phyloP scores from a whole-genome alignment of 306 rosid genomes.

The Albizia julibrissin region DNA sequence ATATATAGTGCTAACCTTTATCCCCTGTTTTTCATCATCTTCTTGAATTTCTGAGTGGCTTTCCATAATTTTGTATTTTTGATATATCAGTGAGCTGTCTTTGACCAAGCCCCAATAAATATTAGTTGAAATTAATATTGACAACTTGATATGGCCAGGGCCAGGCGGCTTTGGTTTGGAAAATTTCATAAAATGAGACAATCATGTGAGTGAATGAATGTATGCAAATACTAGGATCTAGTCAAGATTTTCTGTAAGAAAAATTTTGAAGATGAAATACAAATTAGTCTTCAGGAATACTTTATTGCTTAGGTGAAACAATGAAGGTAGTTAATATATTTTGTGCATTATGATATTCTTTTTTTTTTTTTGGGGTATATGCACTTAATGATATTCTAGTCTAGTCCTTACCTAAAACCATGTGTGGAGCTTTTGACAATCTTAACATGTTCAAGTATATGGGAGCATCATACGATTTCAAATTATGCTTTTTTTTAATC shows the following conservation, averaged over 20 bases:
- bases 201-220: neutral
- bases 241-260: neutral
- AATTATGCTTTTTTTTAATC: neutral
- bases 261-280: neutral
- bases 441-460: neutral
- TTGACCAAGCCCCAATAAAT: neutral
- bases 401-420: neutral
- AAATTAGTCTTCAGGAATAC: neutral
- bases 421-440: neutral
- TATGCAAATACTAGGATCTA: neutral
- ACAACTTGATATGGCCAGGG: neutral
- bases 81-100: neutral
- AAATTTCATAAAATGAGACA: neutral
- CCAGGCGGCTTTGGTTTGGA: neutral
- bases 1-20: neutral
- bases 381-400: neutral
- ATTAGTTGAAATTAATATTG: neutral
- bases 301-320: constrained; percentile 21
- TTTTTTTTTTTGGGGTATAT: neutral
- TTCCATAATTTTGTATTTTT: neutral
- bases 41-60: neutral
- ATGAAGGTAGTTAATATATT: neutral
- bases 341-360: neutral
- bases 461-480: neutral
- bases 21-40: neutral